Evolutionary conservation across 768 basidiomycete genomes (phyloP), one percentile per base, ranked within the genome.

Genomic region (Xerocomus brunneocitrinus): DNA sequence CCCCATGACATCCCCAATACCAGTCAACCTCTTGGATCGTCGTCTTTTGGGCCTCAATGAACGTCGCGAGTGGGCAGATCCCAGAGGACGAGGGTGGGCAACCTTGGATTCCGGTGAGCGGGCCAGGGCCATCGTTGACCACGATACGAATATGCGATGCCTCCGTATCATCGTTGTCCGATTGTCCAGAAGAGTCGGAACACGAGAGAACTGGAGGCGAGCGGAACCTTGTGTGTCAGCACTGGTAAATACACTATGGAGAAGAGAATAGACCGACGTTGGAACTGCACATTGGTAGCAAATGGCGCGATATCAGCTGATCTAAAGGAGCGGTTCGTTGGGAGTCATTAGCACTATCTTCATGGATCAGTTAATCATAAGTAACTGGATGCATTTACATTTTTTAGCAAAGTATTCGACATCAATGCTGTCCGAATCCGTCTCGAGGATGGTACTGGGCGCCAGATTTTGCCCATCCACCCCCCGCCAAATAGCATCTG

Each of bases 231-330:
- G n/a, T 9, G 5, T n/a, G 40, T 62, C 22, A 57, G 42, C 30
- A n/a, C 22, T 10, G 25, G 28, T 22, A n/a, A 34, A 42, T 4
- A 24, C 12, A 4, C 22, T 24, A 24, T 22, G 14, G 5, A 28
- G 32, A 10, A 14, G 3, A 10, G 27, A 46, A 32, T 30, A 73
- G 78, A 52, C 68, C 22, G 70, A 92, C 90, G 75, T 71, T 95
- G 93, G 76, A 95, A 87, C 63, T 91, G 89, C 24, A 95, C 67
- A 62, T 95, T 95, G 28, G 92, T 89, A 0, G 85, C 87, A 68
- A 97, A 97, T 0, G 93, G 92, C 19, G 89, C 84, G 36, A 93
- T 75, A 57, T 92, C 81, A 5, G 91, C 79, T 0, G 82, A 77
- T 60, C 80, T 83, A 76, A 91, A 95, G 0, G 85, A 76, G 13